Evolutionary conservation across 1,284 basidiomycete species (phyloP).

Genomic region (Boletus sp.): DNA sequence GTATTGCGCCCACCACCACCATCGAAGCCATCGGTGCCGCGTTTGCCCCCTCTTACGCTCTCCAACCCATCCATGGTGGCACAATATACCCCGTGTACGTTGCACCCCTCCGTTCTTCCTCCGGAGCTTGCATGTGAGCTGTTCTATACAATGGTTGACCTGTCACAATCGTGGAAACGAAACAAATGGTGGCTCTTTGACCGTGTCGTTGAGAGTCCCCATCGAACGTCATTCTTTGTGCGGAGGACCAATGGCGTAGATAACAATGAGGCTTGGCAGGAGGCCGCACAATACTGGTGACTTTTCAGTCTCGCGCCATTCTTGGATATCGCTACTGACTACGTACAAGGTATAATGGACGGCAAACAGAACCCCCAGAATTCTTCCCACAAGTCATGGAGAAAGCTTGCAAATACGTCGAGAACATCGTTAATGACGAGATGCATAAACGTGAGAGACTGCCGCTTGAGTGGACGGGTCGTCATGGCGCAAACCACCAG

Average conservation of each 20-base stretch:
- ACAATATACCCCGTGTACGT: slow-evolving; percentile 76
- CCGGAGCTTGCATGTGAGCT: slow-evolving; percentile 70
- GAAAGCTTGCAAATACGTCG: slow-evolving; percentile 77
- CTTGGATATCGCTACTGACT: slow-evolving; percentile 16
- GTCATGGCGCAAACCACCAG: slow-evolving; percentile 36
- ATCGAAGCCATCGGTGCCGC: slow-evolving; percentile 42
- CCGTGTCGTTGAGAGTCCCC: slow-evolving; percentile 79
- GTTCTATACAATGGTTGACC: slow-evolving; percentile 69
- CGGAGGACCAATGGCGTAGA: slow-evolving; percentile 49
- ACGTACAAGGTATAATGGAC: slow-evolving; percentile 75
- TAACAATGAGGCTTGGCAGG: slow-evolving; percentile 55
- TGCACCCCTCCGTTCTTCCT: slow-evolving; percentile 69
- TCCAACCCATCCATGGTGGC: slow-evolving; percentile 62
- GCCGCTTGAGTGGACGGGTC: slow-evolving; percentile 71
- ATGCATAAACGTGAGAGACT: slow-evolving; percentile 65
- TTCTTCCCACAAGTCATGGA: slow-evolving; percentile 76
- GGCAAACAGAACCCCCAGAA: slow-evolving; percentile 56
- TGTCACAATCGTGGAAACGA: slow-evolving; percentile 66
- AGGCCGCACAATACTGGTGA: slow-evolving; percentile 71
- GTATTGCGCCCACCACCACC: slow-evolving; percentile 58
- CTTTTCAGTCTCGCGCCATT: slow-evolving; percentile 12
- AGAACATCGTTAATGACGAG: slow-evolving; percentile 77
- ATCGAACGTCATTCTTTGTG: slow-evolving; percentile 80
- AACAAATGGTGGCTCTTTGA: slow-evolving; percentile 89
- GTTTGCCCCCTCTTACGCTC: slow-evolving; percentile 59